These are phyloP conservation scores for Coemansia sp. DNA, from an alignment of 192 early-diverging fungal genomes.

Conservation along the genomic window DNA sequence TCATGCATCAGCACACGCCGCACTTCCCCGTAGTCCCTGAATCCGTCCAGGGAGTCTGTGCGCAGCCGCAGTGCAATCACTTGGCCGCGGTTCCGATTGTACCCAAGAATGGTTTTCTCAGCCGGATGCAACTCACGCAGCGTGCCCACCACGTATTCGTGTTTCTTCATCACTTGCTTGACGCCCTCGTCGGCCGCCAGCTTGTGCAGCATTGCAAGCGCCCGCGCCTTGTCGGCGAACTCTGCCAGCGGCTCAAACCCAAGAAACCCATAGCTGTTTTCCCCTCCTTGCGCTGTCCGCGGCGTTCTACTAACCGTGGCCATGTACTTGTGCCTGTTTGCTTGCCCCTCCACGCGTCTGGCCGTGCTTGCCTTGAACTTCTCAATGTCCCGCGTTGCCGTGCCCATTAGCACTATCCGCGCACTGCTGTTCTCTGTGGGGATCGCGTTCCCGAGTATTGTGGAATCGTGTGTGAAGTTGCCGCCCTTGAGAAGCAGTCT, in stretches of 20 bases:
- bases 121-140: conserved; percentile 44
- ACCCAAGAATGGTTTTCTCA: conserved; percentile 46
- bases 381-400: conserved; percentile 17
- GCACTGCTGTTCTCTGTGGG: conserved; percentile 2
- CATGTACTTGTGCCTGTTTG: conserved; percentile 20
- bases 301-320: conserved; percentile 3
- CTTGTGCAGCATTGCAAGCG: conserved; percentile 21
- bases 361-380: conserved; percentile 6
- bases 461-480: conserved; percentile 3
- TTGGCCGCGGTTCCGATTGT: conserved; percentile 48
- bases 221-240: conserved; percentile 11
- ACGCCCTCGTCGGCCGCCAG: conserved; percentile 46
- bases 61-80: conserved; percentile 47
- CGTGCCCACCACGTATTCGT: conserved; percentile 29
- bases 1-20: conserved; percentile 52
- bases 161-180: conserved; percentile 30
- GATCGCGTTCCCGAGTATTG: background rate
- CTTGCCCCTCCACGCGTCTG: conserved; percentile 18
- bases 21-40: conserved; percentile 31
- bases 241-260: conserved; percentile 14
- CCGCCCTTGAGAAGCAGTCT: conserved; percentile 30
- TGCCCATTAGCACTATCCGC: conserved; percentile 37
- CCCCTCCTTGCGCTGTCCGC: background rate
- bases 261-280: conserved; percentile 22
- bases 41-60: conserved; percentile 41